Percentiles rank a stretch among this genome's conserved stretches.
Evolutionary conservation across 345 rosid genomes (phyloP).

Genomic region (Eucalyptus cloeziana): DNA sequence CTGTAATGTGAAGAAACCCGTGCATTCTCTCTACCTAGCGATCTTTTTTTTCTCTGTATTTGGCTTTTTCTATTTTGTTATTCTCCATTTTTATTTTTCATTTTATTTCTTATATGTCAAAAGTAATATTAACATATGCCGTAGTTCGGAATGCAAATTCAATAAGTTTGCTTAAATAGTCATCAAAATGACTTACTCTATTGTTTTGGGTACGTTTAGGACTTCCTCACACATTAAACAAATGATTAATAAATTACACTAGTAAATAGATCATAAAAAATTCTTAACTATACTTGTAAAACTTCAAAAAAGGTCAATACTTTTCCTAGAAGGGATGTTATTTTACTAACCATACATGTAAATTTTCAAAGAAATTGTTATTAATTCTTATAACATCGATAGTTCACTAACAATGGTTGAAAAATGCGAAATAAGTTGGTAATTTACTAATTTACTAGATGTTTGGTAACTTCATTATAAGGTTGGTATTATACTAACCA

Average conservation of each 20-base stretch:
- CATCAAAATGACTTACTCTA: accelerated
- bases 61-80: neutral
- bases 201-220: accelerated
- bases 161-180: neutral
- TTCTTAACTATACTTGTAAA: neutral
- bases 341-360: neutral
- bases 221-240: neutral
- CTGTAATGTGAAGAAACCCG: neutral
- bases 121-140: accelerated
- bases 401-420: neutral
- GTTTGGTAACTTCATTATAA: neutral
- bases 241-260: neutral
- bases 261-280: neutral
- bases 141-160: accelerated
- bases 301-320: neutral
- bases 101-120: neutral
- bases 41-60: neutral
- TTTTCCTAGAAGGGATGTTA: neutral
- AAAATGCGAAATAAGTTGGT: accelerated
- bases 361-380: neutral
- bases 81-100: neutral
- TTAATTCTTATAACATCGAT: neutral
- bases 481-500: neutral
- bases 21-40: neutral
- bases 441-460: neutral